phyloP scores from a whole-genome alignment of 805 yeast species.

The Candida pseudofarinosa region DNA sequence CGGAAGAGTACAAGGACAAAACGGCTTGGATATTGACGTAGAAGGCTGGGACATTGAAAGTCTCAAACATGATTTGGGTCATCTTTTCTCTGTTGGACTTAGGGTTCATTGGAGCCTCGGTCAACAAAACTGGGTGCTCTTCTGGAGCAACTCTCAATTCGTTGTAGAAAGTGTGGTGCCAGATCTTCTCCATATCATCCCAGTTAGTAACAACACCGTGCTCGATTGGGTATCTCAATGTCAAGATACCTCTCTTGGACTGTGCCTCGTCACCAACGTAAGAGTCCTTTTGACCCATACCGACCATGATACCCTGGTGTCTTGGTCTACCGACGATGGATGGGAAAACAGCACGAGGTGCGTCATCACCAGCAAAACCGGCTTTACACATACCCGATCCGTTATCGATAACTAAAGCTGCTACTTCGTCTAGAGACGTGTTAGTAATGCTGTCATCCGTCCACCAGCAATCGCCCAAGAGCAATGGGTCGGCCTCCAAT shows the following conservation, averaged over 20 bases:
- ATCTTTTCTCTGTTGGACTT: slow-evolving; percentile 99
- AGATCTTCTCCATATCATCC: slow-evolving; percentile 97
- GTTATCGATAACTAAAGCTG: slow-evolving; percentile 87
- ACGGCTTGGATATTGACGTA: slow-evolving; percentile 99
- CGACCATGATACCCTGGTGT: slow-evolving; percentile 99
- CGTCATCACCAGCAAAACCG: slow-evolving; percentile 99
- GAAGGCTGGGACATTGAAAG: slow-evolving; percentile 99
- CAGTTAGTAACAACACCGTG: slow-evolving; percentile 83
- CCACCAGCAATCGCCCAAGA: no score
- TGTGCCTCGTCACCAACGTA: slow-evolving; percentile 99
- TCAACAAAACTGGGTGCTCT: slow-evolving; percentile 98
- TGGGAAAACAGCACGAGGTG: slow-evolving; percentile 99
- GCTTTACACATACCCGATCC: slow-evolving; percentile 99
- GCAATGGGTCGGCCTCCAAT: no score
- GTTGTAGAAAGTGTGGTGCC: slow-evolving; percentile 99
- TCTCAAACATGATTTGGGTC: slow-evolving; percentile 99
- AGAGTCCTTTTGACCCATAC: slow-evolving; percentile 99
- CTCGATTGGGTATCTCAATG: slow-evolving; percentile 98
- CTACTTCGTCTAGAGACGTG: slow-evolving; percentile 39
- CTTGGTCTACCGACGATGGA: slow-evolving; percentile 99
- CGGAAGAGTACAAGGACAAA: slow-evolving; percentile 95
- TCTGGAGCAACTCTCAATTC: slow-evolving; percentile 99
- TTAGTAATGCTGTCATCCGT: slow-evolving; percentile 18
- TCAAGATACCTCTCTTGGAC: slow-evolving; percentile 99
- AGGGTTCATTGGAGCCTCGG: slow-evolving; percentile 99